Evolutionary conservation across 306 rosid species (phyloP).

Genomic region (Rosa chinensis): DNA sequence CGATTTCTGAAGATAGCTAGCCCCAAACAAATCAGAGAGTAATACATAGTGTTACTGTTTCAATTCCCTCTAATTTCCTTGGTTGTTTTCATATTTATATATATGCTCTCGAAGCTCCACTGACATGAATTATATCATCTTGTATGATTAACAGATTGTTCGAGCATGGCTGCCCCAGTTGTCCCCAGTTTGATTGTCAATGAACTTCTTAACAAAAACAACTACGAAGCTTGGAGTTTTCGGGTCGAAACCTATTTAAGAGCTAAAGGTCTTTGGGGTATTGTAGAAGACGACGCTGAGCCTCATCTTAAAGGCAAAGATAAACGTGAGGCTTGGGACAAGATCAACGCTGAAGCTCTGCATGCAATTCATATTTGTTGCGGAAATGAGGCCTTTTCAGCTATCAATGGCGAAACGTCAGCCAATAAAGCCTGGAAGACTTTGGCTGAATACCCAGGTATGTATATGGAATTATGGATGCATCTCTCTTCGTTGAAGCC

Average conservation of each 20-base stretch:
- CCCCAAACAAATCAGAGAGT: too few species aligned
- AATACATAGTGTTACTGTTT: too few species aligned
- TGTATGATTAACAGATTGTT: neutral
- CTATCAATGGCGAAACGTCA: neutral
- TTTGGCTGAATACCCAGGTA: neutral
- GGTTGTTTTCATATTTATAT: too few species aligned
- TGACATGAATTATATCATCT: neutral
- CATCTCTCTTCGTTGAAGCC: too few species aligned
- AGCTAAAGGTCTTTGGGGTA: conserved; percentile 11
- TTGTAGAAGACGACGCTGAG: neutral
- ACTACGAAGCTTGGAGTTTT: conserved; percentile 11
- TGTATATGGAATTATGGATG: too few species aligned
- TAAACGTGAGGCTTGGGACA: neutral
- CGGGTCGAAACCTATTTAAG: neutral
- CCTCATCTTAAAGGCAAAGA: neutral
- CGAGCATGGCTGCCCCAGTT: neutral
- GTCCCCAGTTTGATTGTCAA: neutral
- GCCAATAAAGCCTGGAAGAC: conserved; percentile 8
- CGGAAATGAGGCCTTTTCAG: neutral
- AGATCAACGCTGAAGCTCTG: conserved; percentile 15
- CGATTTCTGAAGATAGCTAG: too few species aligned
- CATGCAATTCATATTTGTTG: conserved; percentile 20
- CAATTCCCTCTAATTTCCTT: too few species aligned
- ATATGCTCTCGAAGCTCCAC: too few species aligned
- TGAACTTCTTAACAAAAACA: conserved; percentile 7